These are phyloP conservation scores for Discostella stelligeroides DNA, from an alignment of 108 stramenopile species.

Conservation along the genomic window DNA sequence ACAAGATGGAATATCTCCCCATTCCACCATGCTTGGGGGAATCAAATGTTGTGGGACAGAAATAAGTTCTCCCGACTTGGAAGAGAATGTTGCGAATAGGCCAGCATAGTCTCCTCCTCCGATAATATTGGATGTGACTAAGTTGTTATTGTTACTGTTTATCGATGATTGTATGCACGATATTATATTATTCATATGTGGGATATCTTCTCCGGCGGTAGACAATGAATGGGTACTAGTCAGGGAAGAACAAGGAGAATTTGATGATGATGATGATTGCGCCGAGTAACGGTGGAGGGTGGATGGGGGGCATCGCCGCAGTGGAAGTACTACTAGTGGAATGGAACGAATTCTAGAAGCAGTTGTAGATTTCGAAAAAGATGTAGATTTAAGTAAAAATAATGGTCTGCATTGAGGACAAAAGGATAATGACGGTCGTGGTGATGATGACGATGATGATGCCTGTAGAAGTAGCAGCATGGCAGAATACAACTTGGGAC, in stretches of 20 bases:
- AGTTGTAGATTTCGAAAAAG: too few relatives aligned
- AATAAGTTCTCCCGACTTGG: slow-evolving; percentile 53
- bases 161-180: neutral
- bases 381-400: neutral
- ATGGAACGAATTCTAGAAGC: too few relatives aligned
- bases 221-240: neutral
- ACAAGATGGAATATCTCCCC: slow-evolving; percentile 68
- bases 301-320: too few relatives aligned
- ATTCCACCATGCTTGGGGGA: slow-evolving; percentile 66
- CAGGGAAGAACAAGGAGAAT: too few relatives aligned
- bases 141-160: too few relatives aligned
- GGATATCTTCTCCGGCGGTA: too few relatives aligned
- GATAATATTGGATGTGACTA: slow-evolving; percentile 3
- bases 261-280: too few relatives aligned
- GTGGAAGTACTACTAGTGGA: too few relatives aligned
- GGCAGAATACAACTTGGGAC: too few relatives aligned
- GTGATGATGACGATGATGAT: neutral
- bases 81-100: slow-evolving; percentile 63
- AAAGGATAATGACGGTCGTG: neutral
- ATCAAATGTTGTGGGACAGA: slow-evolving; percentile 74
- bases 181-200: too few relatives aligned
- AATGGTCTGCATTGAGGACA: neutral
- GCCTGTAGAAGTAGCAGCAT: too few relatives aligned
- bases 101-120: slow-evolving; percentile 87
- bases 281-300: too few relatives aligned